Conservation (phyloP, 78 protist species). For the Speleostelium caveatum region DNA sequence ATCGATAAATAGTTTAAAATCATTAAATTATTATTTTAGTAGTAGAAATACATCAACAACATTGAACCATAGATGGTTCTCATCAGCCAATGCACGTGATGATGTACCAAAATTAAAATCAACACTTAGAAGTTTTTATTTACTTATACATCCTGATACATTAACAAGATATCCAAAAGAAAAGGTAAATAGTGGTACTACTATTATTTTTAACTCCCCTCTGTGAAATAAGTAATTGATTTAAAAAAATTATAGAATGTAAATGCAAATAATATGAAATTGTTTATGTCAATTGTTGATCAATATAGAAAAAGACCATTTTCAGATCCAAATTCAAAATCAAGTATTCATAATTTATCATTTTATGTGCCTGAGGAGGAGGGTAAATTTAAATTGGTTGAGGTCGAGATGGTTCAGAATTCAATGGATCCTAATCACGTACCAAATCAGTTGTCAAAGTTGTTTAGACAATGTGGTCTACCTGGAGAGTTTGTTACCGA, state of each 20-base stretch:
- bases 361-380: constrained; percentile 26
- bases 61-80: too few relatives aligned
- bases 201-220: background rate
- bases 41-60: too few relatives aligned
- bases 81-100: too few relatives aligned
- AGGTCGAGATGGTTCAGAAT: constrained; percentile 42
- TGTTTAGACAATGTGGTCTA: constrained; percentile 41
- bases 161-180: constrained; percentile 36
- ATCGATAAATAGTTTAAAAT: too few relatives aligned
- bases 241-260: constrained; percentile 4
- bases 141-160: constrained; percentile 69
- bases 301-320: constrained; percentile 63
- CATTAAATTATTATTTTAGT: too few relatives aligned
- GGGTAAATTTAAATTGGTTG: constrained; percentile 17
- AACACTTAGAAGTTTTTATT: constrained; percentile 39
- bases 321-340: constrained; percentile 55
- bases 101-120: constrained; percentile 35
- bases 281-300: constrained; percentile 56
- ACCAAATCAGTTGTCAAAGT: constrained; percentile 39
- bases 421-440: constrained; percentile 40
- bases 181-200: constrained; percentile 28
- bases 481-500: constrained; percentile 54
- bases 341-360: constrained; percentile 14
- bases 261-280: constrained; percentile 56
- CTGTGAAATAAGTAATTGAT: background rate